These are phyloP conservation scores for Basipetospora chlamydospora DNA, from an alignment of 2,329 filamentous ascomycete species.

Conservation along the genomic window DNA sequence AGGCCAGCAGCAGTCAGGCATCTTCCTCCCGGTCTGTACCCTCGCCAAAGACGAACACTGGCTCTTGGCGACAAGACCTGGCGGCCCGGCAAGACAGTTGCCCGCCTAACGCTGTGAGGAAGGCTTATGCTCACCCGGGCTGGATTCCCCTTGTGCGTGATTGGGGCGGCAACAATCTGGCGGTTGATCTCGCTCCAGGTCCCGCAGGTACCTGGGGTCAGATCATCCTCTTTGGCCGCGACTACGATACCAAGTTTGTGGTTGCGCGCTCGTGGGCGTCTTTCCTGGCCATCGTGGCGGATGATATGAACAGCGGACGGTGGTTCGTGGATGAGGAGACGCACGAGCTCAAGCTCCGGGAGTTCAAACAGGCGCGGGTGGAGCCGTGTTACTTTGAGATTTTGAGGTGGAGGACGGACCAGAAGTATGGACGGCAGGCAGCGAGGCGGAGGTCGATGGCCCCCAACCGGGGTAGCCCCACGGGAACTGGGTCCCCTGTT, in stretches of 20 bases:
- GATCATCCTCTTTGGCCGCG: conserved; percentile 88
- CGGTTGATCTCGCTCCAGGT: conserved; percentile 82
- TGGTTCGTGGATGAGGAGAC: conserved; percentile 87
- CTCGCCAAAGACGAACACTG: conserved; percentile 22
- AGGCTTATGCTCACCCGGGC: conserved; percentile 79
- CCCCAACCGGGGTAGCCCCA: conserved; percentile 14
- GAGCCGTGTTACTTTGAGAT: conserved; percentile 93
- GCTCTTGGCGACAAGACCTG: conserved; percentile 70
- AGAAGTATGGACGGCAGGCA: conserved; percentile 67
- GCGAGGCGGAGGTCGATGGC: conserved; percentile 39
- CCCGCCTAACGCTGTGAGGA: conserved; percentile 73
- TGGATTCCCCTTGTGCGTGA: conserved; percentile 96
- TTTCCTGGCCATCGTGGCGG: conserved; percentile 74
- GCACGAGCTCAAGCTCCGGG: conserved; percentile 77
- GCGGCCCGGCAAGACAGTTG: conserved; percentile 76
- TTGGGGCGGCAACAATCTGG: conserved; percentile 97
- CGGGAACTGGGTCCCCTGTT: conserved; percentile 25
- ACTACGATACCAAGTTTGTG: conserved; percentile 98
- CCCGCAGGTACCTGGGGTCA: conserved; percentile 89
- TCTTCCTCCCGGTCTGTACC: conserved; percentile 48
- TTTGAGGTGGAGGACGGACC: conserved; percentile 84
- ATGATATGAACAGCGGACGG: conserved; percentile 81
- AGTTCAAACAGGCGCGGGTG: conserved; percentile 79
- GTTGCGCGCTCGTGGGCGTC: conserved; percentile 82
- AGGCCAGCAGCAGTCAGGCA: conserved; percentile 53